Base-by-base conservation (phyloP, 2,329 filamentous ascomycete genomes). In the Hymenoscyphus fraxineus region DNA sequence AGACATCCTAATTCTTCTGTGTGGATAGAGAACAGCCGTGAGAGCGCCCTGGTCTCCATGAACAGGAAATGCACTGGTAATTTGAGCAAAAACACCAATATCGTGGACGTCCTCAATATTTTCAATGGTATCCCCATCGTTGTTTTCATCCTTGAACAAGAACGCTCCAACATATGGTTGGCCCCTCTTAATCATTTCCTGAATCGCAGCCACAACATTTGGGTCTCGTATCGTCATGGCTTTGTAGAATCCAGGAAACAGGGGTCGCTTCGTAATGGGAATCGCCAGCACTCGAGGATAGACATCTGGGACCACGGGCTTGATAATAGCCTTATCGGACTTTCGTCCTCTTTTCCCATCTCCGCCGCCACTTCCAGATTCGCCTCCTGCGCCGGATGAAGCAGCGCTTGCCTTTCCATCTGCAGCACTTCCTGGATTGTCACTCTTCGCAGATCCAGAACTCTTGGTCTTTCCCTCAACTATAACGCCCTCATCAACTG, bases 201-300 rank as follows among this genome's bases (percentile, higher is more conserved):
- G 90, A 70, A 99, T 96, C 27, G 95, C 95, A 47, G 88, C 88
- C 15, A 93, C 90, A 41, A 99, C 95, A 71, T 95, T 91, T 19
- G 91, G 91, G 74, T 99, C 93, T 75, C 92, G 89, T 71, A 99
- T 96, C 3, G 94, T 99, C 71, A 99, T 95, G 10, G 95, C 94
- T 79, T 99, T 99, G 81, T 99, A 99, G 78, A 98, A 99, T 1
- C 95, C 95, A 0, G 95, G 95, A 78, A 98, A 99, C 13, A 99
- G 81, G 12, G 95, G 95, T 61, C 95, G 85, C 77, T 96, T 93
- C 35, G 92, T 91, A 73, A 99, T 97, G 7, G 95, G 95, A 63
- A 99, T 96, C 1, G 94, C 94, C 84, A 99, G 92, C 63, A 99
- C 93, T 76, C 98, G 95, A 3, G 95, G 95, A 76, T 99, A 99